phyloP scores from a whole-genome alignment of 2,329 filamentous ascomycete species.

The Cordyceps farinosa region DNA sequence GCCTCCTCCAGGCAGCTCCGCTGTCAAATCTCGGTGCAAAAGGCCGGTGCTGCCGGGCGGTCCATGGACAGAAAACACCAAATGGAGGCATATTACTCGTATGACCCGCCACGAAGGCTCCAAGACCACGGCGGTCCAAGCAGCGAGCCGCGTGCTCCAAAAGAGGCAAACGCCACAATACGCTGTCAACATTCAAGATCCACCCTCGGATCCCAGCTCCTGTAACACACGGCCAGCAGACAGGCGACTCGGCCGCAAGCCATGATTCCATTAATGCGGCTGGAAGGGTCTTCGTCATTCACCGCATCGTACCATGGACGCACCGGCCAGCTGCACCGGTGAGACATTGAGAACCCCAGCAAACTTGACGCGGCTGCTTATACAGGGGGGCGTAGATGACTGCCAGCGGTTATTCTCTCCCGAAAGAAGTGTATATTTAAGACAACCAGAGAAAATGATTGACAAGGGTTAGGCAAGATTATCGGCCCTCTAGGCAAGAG shows the following conservation, averaged over 20 bases:
- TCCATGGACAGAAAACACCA: background rate
- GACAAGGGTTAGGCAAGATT: too few species aligned
- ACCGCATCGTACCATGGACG: too few species aligned
- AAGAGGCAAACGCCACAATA: slow-evolving; percentile 8
- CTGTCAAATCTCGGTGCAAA: background rate
- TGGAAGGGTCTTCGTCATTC: too few species aligned
- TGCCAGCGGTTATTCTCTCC: too few species aligned
- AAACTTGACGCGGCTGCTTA: too few species aligned
- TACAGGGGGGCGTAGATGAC: too few species aligned
- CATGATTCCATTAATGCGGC: background rate
- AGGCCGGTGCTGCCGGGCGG: background rate
- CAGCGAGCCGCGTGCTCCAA: slow-evolving; percentile 8
- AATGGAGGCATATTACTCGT: background rate
- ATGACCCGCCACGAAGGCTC: background rate
- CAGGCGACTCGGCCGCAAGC: background rate
- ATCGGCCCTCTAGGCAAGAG: too few species aligned
- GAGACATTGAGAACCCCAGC: too few species aligned
- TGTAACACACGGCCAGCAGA: background rate
- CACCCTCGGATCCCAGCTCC: background rate
- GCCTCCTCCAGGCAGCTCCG: background rate
- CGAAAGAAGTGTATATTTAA: too few species aligned
- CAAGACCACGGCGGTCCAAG: slow-evolving; percentile 1
- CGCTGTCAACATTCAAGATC: slow-evolving; percentile 4
- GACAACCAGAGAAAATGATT: too few species aligned
- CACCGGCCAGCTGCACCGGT: too few species aligned